Conservation (phyloP, 345 rosid genomes). For the Hibiscus trionum region DNA sequence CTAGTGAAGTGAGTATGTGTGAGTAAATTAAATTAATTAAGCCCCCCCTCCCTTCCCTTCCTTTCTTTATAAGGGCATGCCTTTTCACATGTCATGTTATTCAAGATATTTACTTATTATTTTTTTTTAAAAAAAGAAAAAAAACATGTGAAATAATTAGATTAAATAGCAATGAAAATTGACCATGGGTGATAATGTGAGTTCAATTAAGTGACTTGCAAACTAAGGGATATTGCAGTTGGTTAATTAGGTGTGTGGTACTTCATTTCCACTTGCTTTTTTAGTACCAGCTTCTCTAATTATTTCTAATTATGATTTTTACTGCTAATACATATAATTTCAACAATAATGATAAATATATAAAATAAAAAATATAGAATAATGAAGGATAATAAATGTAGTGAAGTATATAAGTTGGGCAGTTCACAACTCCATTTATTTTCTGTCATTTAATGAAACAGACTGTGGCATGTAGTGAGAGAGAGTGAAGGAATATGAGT, state of each 20-base stretch:
- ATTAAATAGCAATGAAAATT: too few relatives aligned
- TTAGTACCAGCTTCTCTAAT: too few relatives aligned
- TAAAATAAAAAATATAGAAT: conserved; percentile 14
- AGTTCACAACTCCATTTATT: conserved; percentile 35
- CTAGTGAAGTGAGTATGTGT: background rate
- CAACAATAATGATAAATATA: background rate
- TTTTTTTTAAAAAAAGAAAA: too few relatives aligned
- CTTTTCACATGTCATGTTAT: background rate
- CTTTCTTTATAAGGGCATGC: background rate
- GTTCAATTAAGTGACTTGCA: conserved; percentile 38
- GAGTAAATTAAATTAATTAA: conserved; percentile 7
- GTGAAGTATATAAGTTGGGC: conserved; percentile 27
- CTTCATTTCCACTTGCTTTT: background rate
- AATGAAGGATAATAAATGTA: conserved; percentile 6
- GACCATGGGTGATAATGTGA: background rate
- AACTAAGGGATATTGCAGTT: conserved; percentile 45
- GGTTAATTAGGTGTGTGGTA: conserved; percentile 51
- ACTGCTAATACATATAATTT: background rate
- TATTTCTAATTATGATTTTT: background rate
- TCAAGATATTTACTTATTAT: too few relatives aligned
- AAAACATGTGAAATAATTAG: too few relatives aligned
- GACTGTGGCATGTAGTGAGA: background rate
- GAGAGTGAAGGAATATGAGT: background rate
- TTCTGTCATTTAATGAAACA: conserved; percentile 37
- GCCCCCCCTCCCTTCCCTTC: background rate